These are phyloP conservation scores for Lolium perenne DNA, from an alignment of 176 grass and related monocot species.

Conservation along the genomic window DNA sequence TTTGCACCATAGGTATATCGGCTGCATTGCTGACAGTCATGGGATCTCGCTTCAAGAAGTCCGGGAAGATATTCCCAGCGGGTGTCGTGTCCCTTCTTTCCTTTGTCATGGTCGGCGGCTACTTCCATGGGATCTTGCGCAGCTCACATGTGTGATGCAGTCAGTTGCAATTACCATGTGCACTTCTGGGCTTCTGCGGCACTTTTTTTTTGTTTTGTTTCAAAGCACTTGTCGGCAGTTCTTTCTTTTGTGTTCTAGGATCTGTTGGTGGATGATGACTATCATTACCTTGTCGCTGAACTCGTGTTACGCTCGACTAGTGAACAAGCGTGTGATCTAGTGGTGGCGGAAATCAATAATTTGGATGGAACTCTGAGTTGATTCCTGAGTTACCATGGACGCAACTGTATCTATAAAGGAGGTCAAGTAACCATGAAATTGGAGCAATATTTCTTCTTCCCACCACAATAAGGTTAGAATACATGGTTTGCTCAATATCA, in stretches of 20 bases:
- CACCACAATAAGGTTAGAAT: no score
- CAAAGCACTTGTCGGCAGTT: background rate
- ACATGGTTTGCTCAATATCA: no score
- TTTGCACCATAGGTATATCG: conserved; percentile 52
- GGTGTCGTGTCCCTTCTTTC: conserved; percentile 80
- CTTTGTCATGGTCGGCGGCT: conserved; percentile 78
- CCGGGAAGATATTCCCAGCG: conserved; percentile 74
- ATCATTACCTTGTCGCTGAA: background rate
- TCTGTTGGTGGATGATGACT: background rate
- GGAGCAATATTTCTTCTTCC: no score
- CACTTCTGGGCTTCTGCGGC: background rate
- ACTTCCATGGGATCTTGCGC: conserved; percentile 80
- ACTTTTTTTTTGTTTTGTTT: background rate
- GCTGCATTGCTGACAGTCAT: conserved; percentile 70
- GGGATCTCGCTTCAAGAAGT: conserved; percentile 90
- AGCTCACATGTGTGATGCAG: conserved; percentile 47
- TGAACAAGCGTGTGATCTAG: background rate
- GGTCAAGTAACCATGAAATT: no score
- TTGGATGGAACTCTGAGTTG: background rate
- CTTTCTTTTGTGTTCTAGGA: background rate
- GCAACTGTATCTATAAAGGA: no score
- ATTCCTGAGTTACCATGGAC: background rate
- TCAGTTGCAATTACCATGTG: background rate
- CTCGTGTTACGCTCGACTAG: background rate
- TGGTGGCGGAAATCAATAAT: background rate